Conservation (phyloP, 1,284 basidiomycete genomes). For the Porodaedalea pini region DNA sequence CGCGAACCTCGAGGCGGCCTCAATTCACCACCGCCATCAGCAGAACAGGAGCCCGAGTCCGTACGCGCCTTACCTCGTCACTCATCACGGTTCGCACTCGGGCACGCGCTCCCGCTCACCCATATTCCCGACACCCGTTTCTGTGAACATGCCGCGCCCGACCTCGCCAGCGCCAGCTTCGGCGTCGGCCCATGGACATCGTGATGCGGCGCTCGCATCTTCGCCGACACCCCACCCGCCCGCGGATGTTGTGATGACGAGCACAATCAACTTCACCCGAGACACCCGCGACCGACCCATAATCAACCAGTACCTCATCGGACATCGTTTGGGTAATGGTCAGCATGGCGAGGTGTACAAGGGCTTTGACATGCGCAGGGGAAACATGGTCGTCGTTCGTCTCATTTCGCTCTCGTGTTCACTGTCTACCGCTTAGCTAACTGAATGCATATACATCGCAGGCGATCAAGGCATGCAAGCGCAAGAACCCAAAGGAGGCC, state of each 20-base stretch:
- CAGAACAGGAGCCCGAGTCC: neutral
- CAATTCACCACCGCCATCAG: neutral
- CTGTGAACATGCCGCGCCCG: slow-evolving; percentile 10
- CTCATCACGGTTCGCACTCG: slow-evolving; percentile 5
- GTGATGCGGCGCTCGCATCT: neutral
- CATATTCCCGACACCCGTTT: slow-evolving; percentile 5
- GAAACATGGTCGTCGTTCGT: slow-evolving; percentile 40
- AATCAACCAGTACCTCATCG: slow-evolving; percentile 79
- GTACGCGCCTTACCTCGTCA: slow-evolving; percentile 13
- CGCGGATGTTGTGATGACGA: slow-evolving; percentile 59
- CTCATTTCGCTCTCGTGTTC: slow-evolving; percentile 9
- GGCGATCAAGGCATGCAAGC: slow-evolving; percentile 81
- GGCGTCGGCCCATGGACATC: slow-evolving; percentile 7
- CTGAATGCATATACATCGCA: slow-evolving; percentile 30
- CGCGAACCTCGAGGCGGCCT: neutral
- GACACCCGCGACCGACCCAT: slow-evolving; percentile 39
- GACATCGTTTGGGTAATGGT: slow-evolving; percentile 68
- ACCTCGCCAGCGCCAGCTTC: neutral
- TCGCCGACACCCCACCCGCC: slow-evolving; percentile 34
- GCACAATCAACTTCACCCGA: slow-evolving; percentile 39
- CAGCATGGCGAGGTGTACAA: slow-evolving; percentile 81
- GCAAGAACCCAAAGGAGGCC: slow-evolving; percentile 47
- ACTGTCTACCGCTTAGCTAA: neutral
- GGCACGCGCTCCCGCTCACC: slow-evolving; percentile 9
- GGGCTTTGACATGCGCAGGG: slow-evolving; percentile 54